Evolutionary conservation across 176 grass and related monocot species (phyloP), one percentile per base, ranked within the genome.

Genomic region (Oryza nivara): DNA sequence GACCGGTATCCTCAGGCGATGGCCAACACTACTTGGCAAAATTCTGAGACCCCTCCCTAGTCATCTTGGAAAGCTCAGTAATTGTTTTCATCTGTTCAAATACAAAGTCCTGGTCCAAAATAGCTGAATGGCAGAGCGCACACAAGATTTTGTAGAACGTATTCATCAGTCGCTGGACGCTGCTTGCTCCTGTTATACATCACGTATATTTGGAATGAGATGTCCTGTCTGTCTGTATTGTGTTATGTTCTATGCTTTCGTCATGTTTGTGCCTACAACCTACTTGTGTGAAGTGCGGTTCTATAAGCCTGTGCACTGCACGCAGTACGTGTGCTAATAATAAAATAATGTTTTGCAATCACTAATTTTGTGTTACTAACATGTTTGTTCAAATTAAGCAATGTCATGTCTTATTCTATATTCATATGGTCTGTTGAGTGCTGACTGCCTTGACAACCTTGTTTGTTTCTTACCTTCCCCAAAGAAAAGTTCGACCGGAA

Each of bases 41-140:
- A 91, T 58, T 87, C 81, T 2, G 85, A 88, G 70, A 91, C 81
- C 16, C 85, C 89, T 52, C 66, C 76, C 44, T 71, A 77, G 68
- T 81, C 85, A 12, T 88, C 81, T 15, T 91, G 85, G 85, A 88
- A 91, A 76, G 19, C 30, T 0, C 52, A 65, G 45, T 82, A 86
- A 26, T 2, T 1, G 25, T 28, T 74, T 80, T 3, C 7, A 3
- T 75, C 10, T 65, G 1, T 23, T 79, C 19, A 32, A 4, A 23
- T 30, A 46, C 22, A 14, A 11, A n/a, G 8, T 58, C 19, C 22
- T 8, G 14, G 25, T 68, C 7, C 9, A 1, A 23, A 45, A 48
- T 16, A 20, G 61, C 23, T 44, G 36, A 52, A 78, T 41, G 32
- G 65, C 20, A 41, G 74, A 77, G 28, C 46, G 10, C 13, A 35